Conservation (phyloP, 345 rosid species). For the Salix arbutifolia region DNA sequence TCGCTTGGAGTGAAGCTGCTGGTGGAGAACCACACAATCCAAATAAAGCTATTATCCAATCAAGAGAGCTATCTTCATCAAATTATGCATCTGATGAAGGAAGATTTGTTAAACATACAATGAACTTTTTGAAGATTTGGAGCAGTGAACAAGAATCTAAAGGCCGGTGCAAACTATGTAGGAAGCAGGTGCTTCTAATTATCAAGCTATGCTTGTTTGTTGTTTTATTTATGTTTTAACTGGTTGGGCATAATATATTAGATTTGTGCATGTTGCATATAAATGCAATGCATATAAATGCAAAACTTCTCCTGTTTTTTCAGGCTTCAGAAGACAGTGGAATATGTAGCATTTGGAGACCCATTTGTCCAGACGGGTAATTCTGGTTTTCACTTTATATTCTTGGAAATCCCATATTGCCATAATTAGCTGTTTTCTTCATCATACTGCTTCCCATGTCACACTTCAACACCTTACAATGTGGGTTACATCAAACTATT, state of each 20-base stretch:
- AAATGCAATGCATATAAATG: neutral
- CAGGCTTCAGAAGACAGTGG: conserved; percentile 62
- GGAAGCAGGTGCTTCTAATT: conserved; percentile 57
- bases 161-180: conserved; percentile 70
- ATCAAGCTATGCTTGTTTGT: conserved; percentile 9
- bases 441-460: too few relatives aligned
- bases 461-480: too few relatives aligned
- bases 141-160: conserved; percentile 69
- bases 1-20: conserved; percentile 68
- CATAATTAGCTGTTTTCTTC: too few relatives aligned
- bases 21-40: conserved; percentile 37
- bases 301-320: conserved; percentile 14
- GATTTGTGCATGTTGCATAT: neutral
- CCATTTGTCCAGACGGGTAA: conserved; percentile 88
- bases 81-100: conserved; percentile 44
- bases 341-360: conserved; percentile 87
- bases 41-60: conserved; percentile 50
- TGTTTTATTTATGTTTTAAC: neutral
- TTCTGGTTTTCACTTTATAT: neutral
- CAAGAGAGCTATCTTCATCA: conserved; percentile 60
- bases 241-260: neutral
- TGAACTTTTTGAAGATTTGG: conserved; percentile 83
- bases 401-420: neutral
- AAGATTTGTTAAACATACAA: conserved; percentile 64
- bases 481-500: too few relatives aligned